Evolutionary conservation across 352 stramenopile species (phyloP).

Genomic region (Phytopythium sindhum): DNA sequence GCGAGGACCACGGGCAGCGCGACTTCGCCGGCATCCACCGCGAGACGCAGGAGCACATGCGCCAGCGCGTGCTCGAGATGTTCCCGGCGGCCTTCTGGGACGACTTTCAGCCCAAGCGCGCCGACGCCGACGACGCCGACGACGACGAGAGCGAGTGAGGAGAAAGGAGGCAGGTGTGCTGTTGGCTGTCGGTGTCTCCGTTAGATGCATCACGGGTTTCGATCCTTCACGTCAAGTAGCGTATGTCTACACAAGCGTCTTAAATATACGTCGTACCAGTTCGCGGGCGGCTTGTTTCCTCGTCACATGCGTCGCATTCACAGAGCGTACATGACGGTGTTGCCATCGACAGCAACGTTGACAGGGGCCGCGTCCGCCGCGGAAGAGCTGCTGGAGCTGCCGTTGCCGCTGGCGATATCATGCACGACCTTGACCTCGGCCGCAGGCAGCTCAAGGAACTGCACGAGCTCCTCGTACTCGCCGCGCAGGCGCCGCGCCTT

Average conservation of each 20-base stretch:
- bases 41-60: conserved; percentile 64
- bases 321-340: neutral
- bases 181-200: neutral
- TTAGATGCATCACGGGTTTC: neutral
- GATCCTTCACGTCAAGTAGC: neutral
- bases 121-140: neutral
- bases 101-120: conserved; percentile 43
- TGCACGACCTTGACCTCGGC: conserved; percentile 64
- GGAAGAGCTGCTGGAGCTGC: neutral
- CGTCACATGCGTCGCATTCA: neutral
- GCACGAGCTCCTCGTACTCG: conserved; percentile 49
- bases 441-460: conserved; percentile 65
- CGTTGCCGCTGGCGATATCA: conserved; percentile 19
- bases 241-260: neutral
- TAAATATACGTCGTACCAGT: neutral
- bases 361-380: neutral
- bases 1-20: conserved; percentile 47
- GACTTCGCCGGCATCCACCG: conserved; percentile 48
- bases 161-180: neutral
- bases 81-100: conserved; percentile 58
- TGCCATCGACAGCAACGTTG: neutral
- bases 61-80: conserved; percentile 50
- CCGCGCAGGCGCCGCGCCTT: conserved; percentile 36
- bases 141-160: neutral
- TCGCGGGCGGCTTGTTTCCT: neutral